These are phyloP conservation scores for Aspergillus calidoustus DNA, from an alignment of 2,329 filamentous ascomycete species.

Conservation along the genomic window DNA sequence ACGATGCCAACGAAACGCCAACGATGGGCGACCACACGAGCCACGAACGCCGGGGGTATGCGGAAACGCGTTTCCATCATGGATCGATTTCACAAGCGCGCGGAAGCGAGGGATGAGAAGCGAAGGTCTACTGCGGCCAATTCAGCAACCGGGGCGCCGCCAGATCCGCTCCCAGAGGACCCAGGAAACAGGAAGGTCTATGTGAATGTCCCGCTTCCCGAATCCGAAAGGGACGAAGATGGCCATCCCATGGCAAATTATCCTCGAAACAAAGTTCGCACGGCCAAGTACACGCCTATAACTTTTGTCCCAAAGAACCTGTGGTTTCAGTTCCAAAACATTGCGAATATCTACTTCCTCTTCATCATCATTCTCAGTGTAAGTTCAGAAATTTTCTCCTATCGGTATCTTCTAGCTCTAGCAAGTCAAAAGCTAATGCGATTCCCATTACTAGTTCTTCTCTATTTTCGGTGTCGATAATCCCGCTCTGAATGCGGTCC, in stretches of 20 bases:
- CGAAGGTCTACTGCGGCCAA: slow-evolving; percentile 52
- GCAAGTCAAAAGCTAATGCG: slow-evolving; percentile 27
- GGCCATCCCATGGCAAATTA: slow-evolving; percentile 73
- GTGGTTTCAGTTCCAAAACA: slow-evolving; percentile 97
- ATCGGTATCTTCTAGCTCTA: not conserved
- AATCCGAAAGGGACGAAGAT: slow-evolving; percentile 76
- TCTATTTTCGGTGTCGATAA: slow-evolving; percentile 92
- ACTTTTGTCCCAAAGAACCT: slow-evolving; percentile 97
- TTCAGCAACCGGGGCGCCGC: slow-evolving; percentile 37
- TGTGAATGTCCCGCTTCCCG: slow-evolving; percentile 83
- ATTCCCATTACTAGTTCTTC: slow-evolving; percentile 70
- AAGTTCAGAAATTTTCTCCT: slow-evolving; percentile 48
- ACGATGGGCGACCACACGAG: slow-evolving; percentile 94
- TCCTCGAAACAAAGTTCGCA: slow-evolving; percentile 94
- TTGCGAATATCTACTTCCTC: slow-evolving; percentile 97
- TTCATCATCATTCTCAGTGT: slow-evolving; percentile 94
- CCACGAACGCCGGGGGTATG: slow-evolving; percentile 73
- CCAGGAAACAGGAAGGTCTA: slow-evolving; percentile 52
- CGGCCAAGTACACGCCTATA: slow-evolving; percentile 93
- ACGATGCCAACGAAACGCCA: slow-evolving; percentile 74
- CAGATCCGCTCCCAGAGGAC: slow-evolving; percentile 49
- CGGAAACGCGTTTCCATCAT: slow-evolving; percentile 84
- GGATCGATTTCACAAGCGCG: slow-evolving; percentile 70
- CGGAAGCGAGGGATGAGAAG: slow-evolving; percentile 71
- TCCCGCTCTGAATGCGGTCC: slow-evolving; percentile 85